These are phyloP conservation scores for Acacia confusa DNA, from an alignment of 306 rosid species.

Conservation along the genomic window DNA sequence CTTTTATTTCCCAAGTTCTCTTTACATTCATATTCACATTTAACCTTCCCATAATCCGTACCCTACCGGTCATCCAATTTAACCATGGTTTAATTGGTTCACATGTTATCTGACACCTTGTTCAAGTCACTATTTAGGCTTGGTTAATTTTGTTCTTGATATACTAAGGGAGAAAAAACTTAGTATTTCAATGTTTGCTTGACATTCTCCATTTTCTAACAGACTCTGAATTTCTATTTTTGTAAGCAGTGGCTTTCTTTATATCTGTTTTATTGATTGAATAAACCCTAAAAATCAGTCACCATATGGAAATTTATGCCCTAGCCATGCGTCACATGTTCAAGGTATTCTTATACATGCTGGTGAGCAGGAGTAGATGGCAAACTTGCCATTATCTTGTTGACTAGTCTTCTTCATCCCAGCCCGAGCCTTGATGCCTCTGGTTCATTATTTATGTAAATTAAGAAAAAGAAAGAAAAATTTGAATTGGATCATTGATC, in stretches of 20 bases:
- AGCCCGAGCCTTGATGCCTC: neutral
- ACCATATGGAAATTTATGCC: neutral
- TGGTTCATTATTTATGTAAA: neutral
- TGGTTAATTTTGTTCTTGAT: neutral
- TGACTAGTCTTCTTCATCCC: neutral
- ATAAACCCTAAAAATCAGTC: neutral
- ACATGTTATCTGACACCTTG: neutral
- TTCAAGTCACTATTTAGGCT: neutral
- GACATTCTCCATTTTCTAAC: neutral
- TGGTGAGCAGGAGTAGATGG: neutral
- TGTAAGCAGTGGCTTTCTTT: neutral
- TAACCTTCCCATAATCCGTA: too few species aligned
- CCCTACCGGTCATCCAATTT: too few species aligned
- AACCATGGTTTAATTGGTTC: neutral
- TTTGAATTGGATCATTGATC: neutral
- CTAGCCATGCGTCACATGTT: neutral
- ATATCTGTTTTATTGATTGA: neutral
- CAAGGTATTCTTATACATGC: neutral
- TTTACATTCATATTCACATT: too few species aligned
- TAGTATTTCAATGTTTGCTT: neutral
- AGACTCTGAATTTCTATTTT: neutral
- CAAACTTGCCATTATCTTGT: neutral
- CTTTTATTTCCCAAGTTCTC: too few species aligned
- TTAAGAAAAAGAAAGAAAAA: neutral
- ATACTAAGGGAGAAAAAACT: neutral